Evolutionary conservation across 2,329 filamentous ascomycete species (phyloP).

Genomic region (Dryadomyces quercivorus): DNA sequence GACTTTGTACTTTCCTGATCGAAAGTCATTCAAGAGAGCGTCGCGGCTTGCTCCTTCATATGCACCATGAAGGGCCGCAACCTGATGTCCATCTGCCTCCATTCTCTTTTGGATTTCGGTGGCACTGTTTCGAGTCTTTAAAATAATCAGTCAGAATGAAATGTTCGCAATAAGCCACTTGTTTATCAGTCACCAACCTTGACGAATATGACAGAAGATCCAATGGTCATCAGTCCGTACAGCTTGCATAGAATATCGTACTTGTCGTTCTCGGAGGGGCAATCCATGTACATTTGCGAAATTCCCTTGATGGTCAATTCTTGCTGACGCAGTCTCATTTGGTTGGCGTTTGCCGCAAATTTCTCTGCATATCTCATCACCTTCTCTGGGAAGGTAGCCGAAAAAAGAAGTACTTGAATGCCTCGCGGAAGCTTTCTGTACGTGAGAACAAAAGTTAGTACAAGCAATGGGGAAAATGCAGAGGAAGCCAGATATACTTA

Average conservation of each 20-base stretch:
- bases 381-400: slow-evolving; percentile 79
- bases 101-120: slow-evolving; percentile 76
- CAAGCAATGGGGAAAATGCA: neutral
- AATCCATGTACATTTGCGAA: slow-evolving; percentile 96
- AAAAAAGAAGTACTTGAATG: slow-evolving; percentile 89
- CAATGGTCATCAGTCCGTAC: slow-evolving; percentile 92
- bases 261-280: slow-evolving; percentile 67
- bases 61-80: slow-evolving; percentile 79
- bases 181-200: slow-evolving; percentile 43
- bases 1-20: slow-evolving; percentile 78
- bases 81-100: slow-evolving; percentile 79
- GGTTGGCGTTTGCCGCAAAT: slow-evolving; percentile 78
- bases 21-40: slow-evolving; percentile 73
- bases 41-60: slow-evolving; percentile 79
- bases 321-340: slow-evolving; percentile 76
- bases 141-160: neutral
- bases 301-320: slow-evolving; percentile 95
- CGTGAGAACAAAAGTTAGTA: slow-evolving; percentile 7
- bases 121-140: slow-evolving; percentile 72
- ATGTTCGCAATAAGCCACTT: neutral
- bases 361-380: slow-evolving; percentile 73
- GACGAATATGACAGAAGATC: slow-evolving; percentile 96
- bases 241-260: slow-evolving; percentile 83
- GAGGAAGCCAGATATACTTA: slow-evolving; percentile 29
- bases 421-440: slow-evolving; percentile 56